Evolutionary conservation across 176 grass and related monocot species (phyloP).

Genomic region (Thinopyrum elongatum): DNA sequence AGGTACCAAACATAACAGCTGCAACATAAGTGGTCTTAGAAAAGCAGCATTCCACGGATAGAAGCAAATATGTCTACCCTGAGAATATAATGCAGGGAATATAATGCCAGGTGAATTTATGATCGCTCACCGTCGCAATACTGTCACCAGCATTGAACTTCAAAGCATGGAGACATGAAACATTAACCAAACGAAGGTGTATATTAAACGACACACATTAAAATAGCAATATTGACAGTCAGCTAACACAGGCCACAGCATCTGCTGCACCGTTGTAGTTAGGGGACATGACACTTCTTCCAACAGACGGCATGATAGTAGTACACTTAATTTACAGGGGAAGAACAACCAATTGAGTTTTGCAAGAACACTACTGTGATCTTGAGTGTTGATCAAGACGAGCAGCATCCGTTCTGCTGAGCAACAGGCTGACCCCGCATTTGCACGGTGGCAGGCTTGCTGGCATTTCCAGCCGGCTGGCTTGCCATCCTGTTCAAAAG

Average conservation of each 20-base stretch:
- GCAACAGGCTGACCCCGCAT: constrained; percentile 60
- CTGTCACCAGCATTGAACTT: neutral
- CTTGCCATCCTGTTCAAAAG: constrained; percentile 62
- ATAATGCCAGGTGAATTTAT: neutral
- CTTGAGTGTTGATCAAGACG: constrained; percentile 39
- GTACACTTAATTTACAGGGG: constrained; percentile 56
- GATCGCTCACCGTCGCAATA: neutral
- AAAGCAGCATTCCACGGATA: too few species aligned
- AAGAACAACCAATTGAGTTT: constrained; percentile 44
- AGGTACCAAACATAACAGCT: neutral
- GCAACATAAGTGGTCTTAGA: neutral
- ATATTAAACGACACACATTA: neutral
- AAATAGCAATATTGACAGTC: constrained; percentile 36
- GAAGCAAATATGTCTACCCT: neutral
- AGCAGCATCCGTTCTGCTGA: constrained; percentile 71
- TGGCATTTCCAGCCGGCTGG: constrained; percentile 50
- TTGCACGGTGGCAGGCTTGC: constrained; percentile 54
- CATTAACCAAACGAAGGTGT: neutral
- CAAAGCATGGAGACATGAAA: neutral
- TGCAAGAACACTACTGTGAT: constrained; percentile 37
- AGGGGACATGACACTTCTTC: constrained; percentile 26
- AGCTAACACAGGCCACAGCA: constrained; percentile 38
- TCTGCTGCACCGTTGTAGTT: constrained; percentile 33
- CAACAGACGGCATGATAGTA: constrained; percentile 25
- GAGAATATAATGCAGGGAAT: neutral